Evolutionary conservation across 148 eudicot genomes (phyloP), one percentile per base, ranked within the genome.

Genomic region (Rhododendron simsii): DNA sequence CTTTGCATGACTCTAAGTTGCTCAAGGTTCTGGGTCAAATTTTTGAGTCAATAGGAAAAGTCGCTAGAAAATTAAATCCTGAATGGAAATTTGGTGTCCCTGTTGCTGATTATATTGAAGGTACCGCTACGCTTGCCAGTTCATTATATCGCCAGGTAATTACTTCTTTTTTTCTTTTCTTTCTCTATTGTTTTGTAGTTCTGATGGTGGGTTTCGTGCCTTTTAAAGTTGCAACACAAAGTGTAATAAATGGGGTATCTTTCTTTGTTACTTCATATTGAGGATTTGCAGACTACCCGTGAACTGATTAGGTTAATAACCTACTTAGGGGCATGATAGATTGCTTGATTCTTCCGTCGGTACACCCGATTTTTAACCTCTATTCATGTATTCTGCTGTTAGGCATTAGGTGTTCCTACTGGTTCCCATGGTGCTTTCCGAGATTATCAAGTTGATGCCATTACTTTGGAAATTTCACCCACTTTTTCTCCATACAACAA

Each of bases 401-500:
- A 97, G 99, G 99, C 98, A 30, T 89, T 97, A 81, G 99, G 99
- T 85, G 92, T 97, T 87, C 99, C 99, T 20, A 95, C 98, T 73
- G 99, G 98, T 86, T 88, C 98, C 18, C 99, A 97, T 89, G 99
- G 96, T 82, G 96, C 98, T 87, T 97, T 97, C 86, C 98, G 98
- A 76, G 98, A 97, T 94, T 97, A 97, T 90, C 98, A 97, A 90
- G 91, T 97, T 91, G 99, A 97, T 90, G 98, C 99, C 57, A 90
- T 95, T 69, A 97, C 99, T 85, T 85, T 97, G 91, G 93, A 90
- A 83, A 89, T 97, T 73, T 91, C 98, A 86, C 92, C 92, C 33
- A 92, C 86, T 88, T 87, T 83, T 80, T 90, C 92, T 81, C 89
- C 86, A 15, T 86, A 87, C 91, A 85, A 89, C 71, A 88, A 86